phyloP scores from a whole-genome alignment of 352 stramenopile genomes.

The Pythium phragmiticola region DNA sequence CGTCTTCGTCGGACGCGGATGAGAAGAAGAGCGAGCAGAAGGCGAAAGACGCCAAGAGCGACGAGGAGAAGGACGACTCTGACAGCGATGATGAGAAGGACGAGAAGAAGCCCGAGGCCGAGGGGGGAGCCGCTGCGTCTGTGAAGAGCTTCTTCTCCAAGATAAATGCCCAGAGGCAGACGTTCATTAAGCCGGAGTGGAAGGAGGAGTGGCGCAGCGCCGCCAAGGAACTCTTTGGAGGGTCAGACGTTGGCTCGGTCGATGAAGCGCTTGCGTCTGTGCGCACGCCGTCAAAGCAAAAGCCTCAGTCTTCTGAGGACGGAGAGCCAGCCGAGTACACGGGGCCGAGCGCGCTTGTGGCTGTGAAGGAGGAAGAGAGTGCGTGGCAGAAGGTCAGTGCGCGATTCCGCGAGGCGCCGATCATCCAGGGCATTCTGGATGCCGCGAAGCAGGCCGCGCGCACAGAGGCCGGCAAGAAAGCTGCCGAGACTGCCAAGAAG shows the following conservation, averaged over 20 bases:
- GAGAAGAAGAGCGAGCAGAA: constrained; percentile 20
- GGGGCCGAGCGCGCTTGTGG: constrained; percentile 69
- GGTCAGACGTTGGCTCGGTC: constrained; percentile 65
- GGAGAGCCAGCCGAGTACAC: constrained; percentile 57
- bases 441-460: constrained; percentile 75
- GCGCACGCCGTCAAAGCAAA: constrained; percentile 43
- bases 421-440: constrained; percentile 91
- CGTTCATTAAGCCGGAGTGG: constrained; percentile 57
- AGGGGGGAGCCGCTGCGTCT: constrained; percentile 38
- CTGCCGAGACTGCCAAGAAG: constrained; percentile 68
- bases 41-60: not conserved
- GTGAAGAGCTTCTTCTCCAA: constrained; percentile 58
- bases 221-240: constrained; percentile 76
- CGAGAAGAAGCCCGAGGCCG: constrained; percentile 1
- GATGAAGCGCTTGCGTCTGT: constrained; percentile 77
- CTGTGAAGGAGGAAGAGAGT: constrained; percentile 92
- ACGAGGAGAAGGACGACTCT: not conserved
- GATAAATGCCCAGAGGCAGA: constrained; percentile 54
- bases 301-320: constrained; percentile 30
- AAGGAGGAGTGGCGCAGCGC: constrained; percentile 72
- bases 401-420: constrained; percentile 92
- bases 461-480: constrained; percentile 73
- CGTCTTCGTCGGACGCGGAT: constrained; percentile 17
- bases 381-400: constrained; percentile 94
- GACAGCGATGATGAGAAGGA: constrained; percentile 10